A percentile compares a stretch with the other conserved stretches of the same genome.
Conservation (phyloP, 2,329 filamentous ascomycete genomes). For the Xenosphaeropsis pyriputrescens region DNA sequence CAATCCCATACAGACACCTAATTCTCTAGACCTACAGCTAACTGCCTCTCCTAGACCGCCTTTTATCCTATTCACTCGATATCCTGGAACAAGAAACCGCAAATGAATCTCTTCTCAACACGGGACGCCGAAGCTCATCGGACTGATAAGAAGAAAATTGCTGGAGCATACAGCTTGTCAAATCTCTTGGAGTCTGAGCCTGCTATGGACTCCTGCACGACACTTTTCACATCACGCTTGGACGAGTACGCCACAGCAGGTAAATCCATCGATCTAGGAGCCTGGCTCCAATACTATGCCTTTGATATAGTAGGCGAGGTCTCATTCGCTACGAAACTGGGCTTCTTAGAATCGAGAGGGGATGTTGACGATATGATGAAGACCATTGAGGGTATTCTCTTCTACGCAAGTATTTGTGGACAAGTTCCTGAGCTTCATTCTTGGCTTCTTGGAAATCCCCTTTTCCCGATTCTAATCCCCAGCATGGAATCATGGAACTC, state of each 20-base stretch:
- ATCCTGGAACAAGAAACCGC: slow-evolving; percentile 1
- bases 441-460: slow-evolving; percentile 7
- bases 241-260: slow-evolving; percentile 17
- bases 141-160: slow-evolving; percentile 21
- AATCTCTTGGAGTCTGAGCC: slow-evolving; percentile 28
- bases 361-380: slow-evolving; percentile 12
- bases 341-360: slow-evolving; percentile 11
- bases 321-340: slow-evolving; percentile 12
- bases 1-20: slow-evolving; percentile 12
- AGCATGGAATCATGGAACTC: background rate
- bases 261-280: slow-evolving; percentile 10
- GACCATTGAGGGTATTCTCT: slow-evolving; percentile 7
- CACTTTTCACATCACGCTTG: slow-evolving; percentile 21
- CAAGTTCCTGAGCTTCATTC: slow-evolving; percentile 10
- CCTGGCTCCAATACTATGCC: slow-evolving; percentile 9
- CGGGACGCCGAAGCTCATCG: slow-evolving; percentile 15
- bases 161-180: slow-evolving; percentile 28
- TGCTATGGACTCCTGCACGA: slow-evolving; percentile 28
- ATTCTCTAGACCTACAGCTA: slow-evolving; percentile 6
- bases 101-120: slow-evolving; percentile 3
- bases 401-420: slow-evolving; percentile 12
- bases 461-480: slow-evolving; percentile 2
- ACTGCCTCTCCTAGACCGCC: slow-evolving; percentile 15
- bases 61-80: slow-evolving; percentile 2
- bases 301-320: slow-evolving; percentile 16